Evolutionary conservation across 768 basidiomycete species (phyloP), one percentile per base, ranked within the genome.

Genomic region (Xerocomellus intermedius): DNA sequence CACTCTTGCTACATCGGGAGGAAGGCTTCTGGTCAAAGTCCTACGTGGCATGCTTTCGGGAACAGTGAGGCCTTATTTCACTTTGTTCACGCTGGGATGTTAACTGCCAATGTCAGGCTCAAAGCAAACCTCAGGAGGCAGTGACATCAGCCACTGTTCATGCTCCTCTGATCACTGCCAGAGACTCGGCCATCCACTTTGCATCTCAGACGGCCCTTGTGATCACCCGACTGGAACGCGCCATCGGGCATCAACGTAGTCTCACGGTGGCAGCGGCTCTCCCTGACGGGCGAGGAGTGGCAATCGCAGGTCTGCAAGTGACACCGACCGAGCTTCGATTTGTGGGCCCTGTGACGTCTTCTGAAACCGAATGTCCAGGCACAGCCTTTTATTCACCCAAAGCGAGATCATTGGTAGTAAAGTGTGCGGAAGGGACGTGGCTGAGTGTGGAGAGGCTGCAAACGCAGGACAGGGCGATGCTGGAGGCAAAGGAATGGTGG

Each of bases 401-500:
- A 9, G 64, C 64, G 14, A 65, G 70, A 19, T 65, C 77, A 0
- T 61, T 91, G 39, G 55, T 84, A 21, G 70, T 90, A 14, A 78
- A 77, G 8, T 89, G 88, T 63, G 80, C 81, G 1, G 70, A 71
- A 17, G 74, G 75, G 28, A 77, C 82, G 1, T 73, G 82, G 46
- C 62, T 92, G 17, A 72, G 74, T 46, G 82, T 91, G 2, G 72
- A 73, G 2, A 70, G 72, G 56, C 72, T 94, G 17, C 84, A 87
- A 63, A 82, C 83, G 55, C 83, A 86, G 58, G 82, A 82, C 50
- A 80, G 80, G 59, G 70, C 75, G 24, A 67, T 80, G 61, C 57
- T 90, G 55, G 65, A 64, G 14, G 85, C 84, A 3, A 79, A 74
- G 55, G 85, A 86, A 48, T 94, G 89, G 85, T 92, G 89, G 89